Base-by-base conservation (phyloP, 306 rosid species). In the Medicago arabica region DNA sequence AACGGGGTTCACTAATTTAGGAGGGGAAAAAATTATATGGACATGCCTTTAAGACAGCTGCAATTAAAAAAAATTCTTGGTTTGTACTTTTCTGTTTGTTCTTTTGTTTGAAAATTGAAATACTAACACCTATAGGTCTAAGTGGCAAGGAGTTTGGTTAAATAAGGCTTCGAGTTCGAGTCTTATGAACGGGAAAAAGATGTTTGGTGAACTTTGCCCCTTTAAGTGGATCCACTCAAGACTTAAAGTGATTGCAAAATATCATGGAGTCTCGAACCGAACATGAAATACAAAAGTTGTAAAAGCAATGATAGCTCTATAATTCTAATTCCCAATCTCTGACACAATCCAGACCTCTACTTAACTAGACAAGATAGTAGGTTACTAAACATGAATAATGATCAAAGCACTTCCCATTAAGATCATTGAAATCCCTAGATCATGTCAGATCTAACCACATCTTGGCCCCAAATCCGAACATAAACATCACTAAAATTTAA, bases 381-480 rank as follows among this genome's bases (percentile, higher is more conserved):
- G 13, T 6, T 39, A 23, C 57, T 15, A 28, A 53, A 47, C 69
- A 73, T 13, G 28, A 46, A 39, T 25, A 69, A 25, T 18, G 38
- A 15, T 69, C 73, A 25, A 50, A 55, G 49, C 73, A 75, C 53
- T 49, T 54, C 60, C 31, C 36, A 74, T 58, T 67, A 46, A 46
- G 65, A 69, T 60, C 31, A 60, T 69, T 51, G 73, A 51, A 54
- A 60, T 43, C 10, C 80, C 50, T 44, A 70, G 34, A 54, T 75
- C 12, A 54, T 21, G 34, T 12, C 54, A 75, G 53, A 54, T 51
- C 69, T 53, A 63, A 63, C 57, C 43, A 64, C 69, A 53, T 53
- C 54, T 54, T 34, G 54, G 57, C 69, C 50, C 49, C 49, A 55
- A 63, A 63, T 43, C 46, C 46, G 19, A 31, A 57, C 36, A 57